Conservation (phyloP, 148 eudicot genomes). For the Amaranthus palmeri region DNA sequence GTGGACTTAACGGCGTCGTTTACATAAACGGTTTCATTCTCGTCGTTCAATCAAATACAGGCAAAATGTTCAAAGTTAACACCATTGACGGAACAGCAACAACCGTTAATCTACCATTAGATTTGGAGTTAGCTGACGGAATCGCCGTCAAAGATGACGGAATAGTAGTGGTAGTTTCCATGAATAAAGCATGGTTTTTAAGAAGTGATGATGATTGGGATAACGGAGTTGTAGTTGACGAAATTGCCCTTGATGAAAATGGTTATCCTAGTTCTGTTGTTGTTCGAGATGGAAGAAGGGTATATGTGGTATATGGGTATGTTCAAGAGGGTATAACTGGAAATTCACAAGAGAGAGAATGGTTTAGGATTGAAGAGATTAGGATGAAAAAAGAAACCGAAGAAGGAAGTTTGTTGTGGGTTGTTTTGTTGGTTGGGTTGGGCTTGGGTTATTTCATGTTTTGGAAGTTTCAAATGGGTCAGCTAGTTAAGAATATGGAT, state of each 20-base stretch:
- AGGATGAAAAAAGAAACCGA: constrained; percentile 42
- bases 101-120: constrained; percentile 40
- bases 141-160: constrained; percentile 62
- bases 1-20: constrained; percentile 54
- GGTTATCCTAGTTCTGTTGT: constrained; percentile 56
- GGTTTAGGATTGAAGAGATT: constrained; percentile 63
- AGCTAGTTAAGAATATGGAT: constrained; percentile 52
- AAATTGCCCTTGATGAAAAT: constrained; percentile 59
- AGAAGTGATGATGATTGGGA: constrained; percentile 73
- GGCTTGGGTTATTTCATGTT: constrained; percentile 65
- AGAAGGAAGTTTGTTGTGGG: constrained; percentile 61
- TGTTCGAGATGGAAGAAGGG: constrained; percentile 60
- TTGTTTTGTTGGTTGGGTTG: constrained; percentile 60
- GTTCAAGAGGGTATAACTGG: constrained; percentile 64
- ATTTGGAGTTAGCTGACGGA: constrained; percentile 51
- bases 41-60: constrained; percentile 64
- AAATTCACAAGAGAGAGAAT: constrained; percentile 43
- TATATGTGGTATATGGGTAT: constrained; percentile 75
- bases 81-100: constrained; percentile 52
- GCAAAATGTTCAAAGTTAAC: constrained; percentile 68
- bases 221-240: constrained; percentile 65
- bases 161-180: constrained; percentile 53
- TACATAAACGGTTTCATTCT: neutral
- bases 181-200: constrained; percentile 40
- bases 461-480: constrained; percentile 85